Conservation (phyloP, 2,329 filamentous ascomycete genomes). For the Ascochyta rabiei region DNA sequence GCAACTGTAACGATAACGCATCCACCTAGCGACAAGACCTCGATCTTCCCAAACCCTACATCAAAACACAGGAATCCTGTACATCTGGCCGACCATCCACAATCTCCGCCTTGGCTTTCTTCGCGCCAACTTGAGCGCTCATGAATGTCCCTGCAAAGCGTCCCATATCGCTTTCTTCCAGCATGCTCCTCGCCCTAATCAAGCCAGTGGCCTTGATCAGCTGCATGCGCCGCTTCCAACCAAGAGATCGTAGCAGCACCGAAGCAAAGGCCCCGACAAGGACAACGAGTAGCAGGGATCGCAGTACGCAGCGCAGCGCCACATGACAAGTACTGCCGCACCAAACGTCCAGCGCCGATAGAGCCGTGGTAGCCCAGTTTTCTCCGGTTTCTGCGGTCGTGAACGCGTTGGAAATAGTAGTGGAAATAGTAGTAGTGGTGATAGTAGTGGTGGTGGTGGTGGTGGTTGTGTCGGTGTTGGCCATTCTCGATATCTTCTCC, state of each 20-base stretch:
- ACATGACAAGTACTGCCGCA: neutral
- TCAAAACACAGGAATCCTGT: conserved; percentile 28
- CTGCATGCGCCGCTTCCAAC: neutral
- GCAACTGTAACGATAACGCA: neutral
- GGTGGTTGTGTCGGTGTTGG: too few species aligned
- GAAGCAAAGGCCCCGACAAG: neutral
- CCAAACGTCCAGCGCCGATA: conserved; percentile 1
- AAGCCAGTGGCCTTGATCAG: neutral
- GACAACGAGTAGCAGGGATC: neutral
- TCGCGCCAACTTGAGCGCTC: neutral
- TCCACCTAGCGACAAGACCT: neutral
- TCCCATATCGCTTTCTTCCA: neutral
- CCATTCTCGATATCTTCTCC: too few species aligned
- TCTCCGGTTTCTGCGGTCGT: neutral
- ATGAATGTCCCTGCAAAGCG: neutral
- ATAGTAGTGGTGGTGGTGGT: too few species aligned
- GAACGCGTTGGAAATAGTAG: too few species aligned
- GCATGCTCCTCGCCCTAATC: neutral
- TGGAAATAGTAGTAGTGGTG: neutral
- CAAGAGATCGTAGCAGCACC: neutral
- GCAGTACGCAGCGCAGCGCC: conserved; percentile 1
- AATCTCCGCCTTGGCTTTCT: neutral
- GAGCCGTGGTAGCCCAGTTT: neutral
- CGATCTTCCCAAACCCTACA: conserved; percentile 9
- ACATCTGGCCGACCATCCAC: conserved; percentile 21